phyloP scores from a whole-genome alignment of 768 basidiomycete species.

The Pleurotus ostreatus region DNA sequence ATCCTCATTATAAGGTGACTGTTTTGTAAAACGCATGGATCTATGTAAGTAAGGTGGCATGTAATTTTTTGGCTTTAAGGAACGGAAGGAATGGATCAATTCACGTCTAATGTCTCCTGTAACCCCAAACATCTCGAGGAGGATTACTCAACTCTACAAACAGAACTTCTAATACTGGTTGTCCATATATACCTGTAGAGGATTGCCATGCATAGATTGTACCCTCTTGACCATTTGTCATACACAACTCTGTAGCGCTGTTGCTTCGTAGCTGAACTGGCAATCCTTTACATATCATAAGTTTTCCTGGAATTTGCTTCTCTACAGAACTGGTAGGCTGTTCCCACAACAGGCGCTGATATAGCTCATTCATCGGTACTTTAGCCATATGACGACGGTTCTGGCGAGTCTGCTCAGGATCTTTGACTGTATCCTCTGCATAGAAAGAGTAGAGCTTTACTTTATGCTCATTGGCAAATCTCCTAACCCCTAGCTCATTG shows the following conservation, averaged over 20 bases:
- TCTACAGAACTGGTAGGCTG: constrained; percentile 19
- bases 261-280: constrained; percentile 18
- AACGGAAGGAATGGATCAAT: no score
- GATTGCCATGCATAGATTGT: constrained; percentile 21
- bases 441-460: constrained; percentile 21
- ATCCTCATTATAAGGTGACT: constrained; percentile 7
- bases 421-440: constrained; percentile 17
- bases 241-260: not conserved
- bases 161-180: constrained; percentile 13
- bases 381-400: not conserved
- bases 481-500: constrained; percentile 23
- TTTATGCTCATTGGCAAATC: constrained; percentile 28
- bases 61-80: no score
- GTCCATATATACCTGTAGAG: constrained; percentile 10
- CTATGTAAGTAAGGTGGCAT: constrained; percentile 1
- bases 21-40: constrained; percentile 9
- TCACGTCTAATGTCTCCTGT: no score
- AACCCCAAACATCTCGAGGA: constrained; percentile 2
- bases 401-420: not conserved
- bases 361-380: not conserved
- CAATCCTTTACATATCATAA: constrained; percentile 25
- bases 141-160: constrained; percentile 9
- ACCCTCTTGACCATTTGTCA: constrained; percentile 27
- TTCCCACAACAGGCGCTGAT: constrained; percentile 19
- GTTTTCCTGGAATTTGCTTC: constrained; percentile 20